These are phyloP conservation scores for Stachybotrys echinatus DNA, from an alignment of 2,329 filamentous ascomycete genomes.

Conservation along the genomic window DNA sequence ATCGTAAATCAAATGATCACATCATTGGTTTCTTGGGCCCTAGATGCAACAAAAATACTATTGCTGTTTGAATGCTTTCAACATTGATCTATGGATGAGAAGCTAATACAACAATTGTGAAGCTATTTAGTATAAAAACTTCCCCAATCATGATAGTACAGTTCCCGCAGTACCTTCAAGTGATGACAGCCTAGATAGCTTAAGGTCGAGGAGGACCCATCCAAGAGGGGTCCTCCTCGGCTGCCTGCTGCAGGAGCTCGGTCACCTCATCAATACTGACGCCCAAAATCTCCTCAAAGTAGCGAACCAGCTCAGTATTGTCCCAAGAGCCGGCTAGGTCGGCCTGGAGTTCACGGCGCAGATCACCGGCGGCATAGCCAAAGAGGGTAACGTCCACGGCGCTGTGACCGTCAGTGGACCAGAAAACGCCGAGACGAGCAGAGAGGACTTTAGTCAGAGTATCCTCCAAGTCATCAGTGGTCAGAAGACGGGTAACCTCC, in stretches of 20 bases:
- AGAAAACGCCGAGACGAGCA: slow-evolving; percentile 22
- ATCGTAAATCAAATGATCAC: too few species aligned
- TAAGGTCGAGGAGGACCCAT: too few species aligned
- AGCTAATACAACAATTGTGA: too few species aligned
- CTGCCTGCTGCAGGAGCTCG: neutral
- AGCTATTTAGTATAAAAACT: too few species aligned
- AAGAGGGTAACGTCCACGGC: slow-evolving; percentile 27
- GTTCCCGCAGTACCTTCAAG: too few species aligned
- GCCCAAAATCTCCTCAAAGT: slow-evolving; percentile 18
- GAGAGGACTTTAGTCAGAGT: slow-evolving; percentile 20
- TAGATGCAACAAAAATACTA: too few species aligned
- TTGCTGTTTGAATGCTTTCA: too few species aligned
- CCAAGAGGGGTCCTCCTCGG: neutral
- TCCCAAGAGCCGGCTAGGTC: slow-evolving; percentile 20
- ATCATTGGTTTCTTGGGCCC: too few species aligned
- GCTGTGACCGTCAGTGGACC: slow-evolving; percentile 29
- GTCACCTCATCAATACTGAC: slow-evolving; percentile 19
- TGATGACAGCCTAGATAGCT: too few species aligned
- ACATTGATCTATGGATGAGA: too few species aligned
- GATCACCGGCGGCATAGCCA: slow-evolving; percentile 20
- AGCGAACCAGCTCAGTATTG: slow-evolving; percentile 22
- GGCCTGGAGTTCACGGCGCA: slow-evolving; percentile 13
- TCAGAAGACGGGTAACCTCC: slow-evolving; percentile 17
- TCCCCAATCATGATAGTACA: too few species aligned
- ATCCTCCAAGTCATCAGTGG: slow-evolving; percentile 10